Conservation (phyloP, 73 alveolate species). For the Symbiodinium pilosum region DNA sequence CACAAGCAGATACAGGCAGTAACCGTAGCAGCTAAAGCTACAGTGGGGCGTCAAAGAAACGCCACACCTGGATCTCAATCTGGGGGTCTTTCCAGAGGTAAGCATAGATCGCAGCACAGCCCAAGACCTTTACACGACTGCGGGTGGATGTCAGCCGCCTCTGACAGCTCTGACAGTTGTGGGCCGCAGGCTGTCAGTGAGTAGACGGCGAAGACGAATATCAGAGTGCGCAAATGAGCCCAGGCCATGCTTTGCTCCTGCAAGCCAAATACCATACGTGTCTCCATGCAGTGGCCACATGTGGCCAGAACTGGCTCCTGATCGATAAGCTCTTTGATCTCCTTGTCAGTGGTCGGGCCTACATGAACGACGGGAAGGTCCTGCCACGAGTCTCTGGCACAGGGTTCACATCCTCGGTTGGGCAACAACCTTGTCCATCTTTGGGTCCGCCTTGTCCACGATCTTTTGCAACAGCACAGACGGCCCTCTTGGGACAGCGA, state of each 20-base stretch:
- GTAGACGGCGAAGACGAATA: background rate
- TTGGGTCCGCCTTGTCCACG: background rate
- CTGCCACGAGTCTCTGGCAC: background rate
- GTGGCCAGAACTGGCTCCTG: background rate
- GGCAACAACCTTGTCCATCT: constrained; percentile 28
- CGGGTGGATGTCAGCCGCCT: background rate
- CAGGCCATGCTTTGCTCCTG: constrained; percentile 15
- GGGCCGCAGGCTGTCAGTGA: background rate
- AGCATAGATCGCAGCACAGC: background rate
- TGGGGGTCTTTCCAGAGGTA: constrained; percentile 9
- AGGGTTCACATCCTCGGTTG: no score
- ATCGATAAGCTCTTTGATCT: constrained; percentile 44
- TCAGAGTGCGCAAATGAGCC: constrained; percentile 6
- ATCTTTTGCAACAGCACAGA: constrained; percentile 49
- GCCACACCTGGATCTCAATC: background rate
- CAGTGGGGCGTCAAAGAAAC: no score
- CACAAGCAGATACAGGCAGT: no score
- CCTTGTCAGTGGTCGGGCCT: constrained; percentile 65
- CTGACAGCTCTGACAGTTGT: background rate
- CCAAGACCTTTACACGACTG: background rate
- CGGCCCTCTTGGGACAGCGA: constrained; percentile 13
- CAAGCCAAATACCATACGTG: no score
- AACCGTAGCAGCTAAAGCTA: no score
- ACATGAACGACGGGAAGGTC: constrained; percentile 88
- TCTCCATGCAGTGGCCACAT: background rate